Conservation (phyloP, 1,284 basidiomycete genomes). For the Xanthoconium separans region DNA sequence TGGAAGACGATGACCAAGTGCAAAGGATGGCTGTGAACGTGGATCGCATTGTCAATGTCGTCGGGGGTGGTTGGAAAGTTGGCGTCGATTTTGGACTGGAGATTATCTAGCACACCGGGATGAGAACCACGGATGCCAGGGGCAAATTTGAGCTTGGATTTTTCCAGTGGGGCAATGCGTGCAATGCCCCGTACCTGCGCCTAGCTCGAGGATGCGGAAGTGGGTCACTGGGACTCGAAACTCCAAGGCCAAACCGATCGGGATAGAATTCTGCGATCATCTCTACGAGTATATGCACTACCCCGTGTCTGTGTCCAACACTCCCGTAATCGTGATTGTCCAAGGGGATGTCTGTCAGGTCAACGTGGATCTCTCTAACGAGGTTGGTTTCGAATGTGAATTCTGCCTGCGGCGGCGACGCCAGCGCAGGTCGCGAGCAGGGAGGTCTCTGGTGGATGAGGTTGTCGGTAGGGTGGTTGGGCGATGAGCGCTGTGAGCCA, state of each 20-base stretch:
- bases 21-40: slow-evolving; percentile 29
- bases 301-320: slow-evolving; percentile 92
- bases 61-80: slow-evolving; percentile 47
- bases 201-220: slow-evolving; percentile 75
- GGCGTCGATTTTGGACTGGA: slow-evolving; percentile 60
- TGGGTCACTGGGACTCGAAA: background rate
- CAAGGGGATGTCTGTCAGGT: slow-evolving; percentile 72
- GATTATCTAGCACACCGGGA: slow-evolving; percentile 71
- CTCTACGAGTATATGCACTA: slow-evolving; percentile 78
- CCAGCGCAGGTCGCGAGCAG: slow-evolving; percentile 66
- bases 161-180: slow-evolving; percentile 15
- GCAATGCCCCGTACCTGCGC: slow-evolving; percentile 78
- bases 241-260: slow-evolving; percentile 46
- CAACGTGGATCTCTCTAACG: slow-evolving; percentile 37
- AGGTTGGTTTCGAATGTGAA: slow-evolving; percentile 37
- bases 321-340: slow-evolving; percentile 72
- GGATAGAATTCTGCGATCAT: slow-evolving; percentile 69
- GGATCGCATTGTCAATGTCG: background rate
- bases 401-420: slow-evolving; percentile 49
- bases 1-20: slow-evolving; percentile 69
- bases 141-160: background rate
- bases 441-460: slow-evolving; percentile 53
- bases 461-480: background rate
- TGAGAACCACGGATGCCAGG: slow-evolving; percentile 72
- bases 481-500: slow-evolving; percentile 68